phyloP scores from a whole-genome alignment of 208 protist species.

The Angomonas desouzai region DNA sequence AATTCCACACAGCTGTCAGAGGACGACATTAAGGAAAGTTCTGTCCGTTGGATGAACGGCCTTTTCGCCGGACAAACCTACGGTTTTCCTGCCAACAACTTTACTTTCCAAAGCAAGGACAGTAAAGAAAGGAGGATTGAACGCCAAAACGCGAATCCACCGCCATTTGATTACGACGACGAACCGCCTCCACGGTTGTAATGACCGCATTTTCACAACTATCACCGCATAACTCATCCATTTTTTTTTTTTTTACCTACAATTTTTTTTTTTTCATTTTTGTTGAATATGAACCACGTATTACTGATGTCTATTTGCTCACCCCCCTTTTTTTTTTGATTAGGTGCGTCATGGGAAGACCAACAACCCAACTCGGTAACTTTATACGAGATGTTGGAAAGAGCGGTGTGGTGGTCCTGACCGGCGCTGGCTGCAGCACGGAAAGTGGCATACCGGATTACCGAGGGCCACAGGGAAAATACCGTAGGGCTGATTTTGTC shows the following conservation, averaged over 20 bases:
- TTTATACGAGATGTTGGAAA: constrained; percentile 12
- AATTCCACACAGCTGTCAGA: constrained; percentile 56
- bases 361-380: not conserved
- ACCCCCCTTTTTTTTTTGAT: not conserved
- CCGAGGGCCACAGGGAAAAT: constrained; percentile 60
- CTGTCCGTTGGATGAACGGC: constrained; percentile 70
- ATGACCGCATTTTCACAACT: not conserved
- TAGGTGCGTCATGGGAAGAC: not conserved
- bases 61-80: constrained; percentile 76
- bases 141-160: constrained; percentile 37
- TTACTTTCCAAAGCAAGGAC: constrained; percentile 72
- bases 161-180: constrained; percentile 63
- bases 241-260: no score
- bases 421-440: constrained; percentile 81
- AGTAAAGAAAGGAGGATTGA: constrained; percentile 36
- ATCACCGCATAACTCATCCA: not conserved
- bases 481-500: constrained; percentile 58
- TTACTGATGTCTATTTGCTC: not conserved
- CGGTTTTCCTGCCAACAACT: constrained; percentile 85
- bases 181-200: constrained; percentile 18
- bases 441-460: constrained; percentile 85
- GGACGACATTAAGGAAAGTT: constrained; percentile 65
- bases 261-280: no score
- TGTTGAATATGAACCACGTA: no score
- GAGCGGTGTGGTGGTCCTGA: constrained; percentile 40